Evolutionary conservation across 225 moss, liverwort and hornwort species (phyloP).

Genomic region (Lunularia cruciata): DNA sequence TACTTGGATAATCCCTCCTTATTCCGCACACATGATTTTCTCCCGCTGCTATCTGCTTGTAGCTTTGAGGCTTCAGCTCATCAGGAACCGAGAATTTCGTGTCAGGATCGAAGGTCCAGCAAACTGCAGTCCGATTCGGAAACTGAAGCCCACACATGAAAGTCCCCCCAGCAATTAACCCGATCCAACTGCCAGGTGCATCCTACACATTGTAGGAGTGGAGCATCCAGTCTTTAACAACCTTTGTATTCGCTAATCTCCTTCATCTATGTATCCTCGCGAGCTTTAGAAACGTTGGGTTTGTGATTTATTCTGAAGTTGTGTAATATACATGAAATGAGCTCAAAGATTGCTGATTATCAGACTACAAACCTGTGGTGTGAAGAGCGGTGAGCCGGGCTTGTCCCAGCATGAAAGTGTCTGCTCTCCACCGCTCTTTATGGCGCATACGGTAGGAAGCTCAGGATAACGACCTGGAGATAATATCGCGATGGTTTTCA

Average conservation of each 20-base stretch:
- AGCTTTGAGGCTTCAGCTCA: not conserved
- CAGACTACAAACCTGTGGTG: not conserved
- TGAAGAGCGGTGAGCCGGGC: not conserved
- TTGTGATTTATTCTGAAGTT: too few relatives aligned
- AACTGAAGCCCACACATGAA: slow-evolving; percentile 1
- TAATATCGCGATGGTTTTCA: not conserved
- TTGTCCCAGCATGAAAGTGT: not conserved
- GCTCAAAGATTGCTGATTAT: too few relatives aligned
- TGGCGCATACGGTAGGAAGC: not conserved
- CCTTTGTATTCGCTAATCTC: too few relatives aligned
- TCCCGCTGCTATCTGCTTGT: not conserved
- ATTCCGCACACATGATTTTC: not conserved
- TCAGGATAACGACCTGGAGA: not conserved
- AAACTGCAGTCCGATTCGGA: not conserved
- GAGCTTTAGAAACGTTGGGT: too few relatives aligned
- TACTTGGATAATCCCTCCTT: not conserved
- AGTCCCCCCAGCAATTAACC: not conserved
- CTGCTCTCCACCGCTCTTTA: not conserved
- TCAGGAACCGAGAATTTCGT: not conserved
- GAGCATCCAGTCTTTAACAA: not conserved
- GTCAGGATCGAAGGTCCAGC: not conserved
- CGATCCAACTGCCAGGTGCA: not conserved
- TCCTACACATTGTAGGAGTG: not conserved
- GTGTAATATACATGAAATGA: too few relatives aligned
- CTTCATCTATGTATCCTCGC: too few relatives aligned